These are phyloP conservation scores for Fusarium robinianum DNA, from an alignment of 2,329 filamentous ascomycete species.

Conservation along the genomic window DNA sequence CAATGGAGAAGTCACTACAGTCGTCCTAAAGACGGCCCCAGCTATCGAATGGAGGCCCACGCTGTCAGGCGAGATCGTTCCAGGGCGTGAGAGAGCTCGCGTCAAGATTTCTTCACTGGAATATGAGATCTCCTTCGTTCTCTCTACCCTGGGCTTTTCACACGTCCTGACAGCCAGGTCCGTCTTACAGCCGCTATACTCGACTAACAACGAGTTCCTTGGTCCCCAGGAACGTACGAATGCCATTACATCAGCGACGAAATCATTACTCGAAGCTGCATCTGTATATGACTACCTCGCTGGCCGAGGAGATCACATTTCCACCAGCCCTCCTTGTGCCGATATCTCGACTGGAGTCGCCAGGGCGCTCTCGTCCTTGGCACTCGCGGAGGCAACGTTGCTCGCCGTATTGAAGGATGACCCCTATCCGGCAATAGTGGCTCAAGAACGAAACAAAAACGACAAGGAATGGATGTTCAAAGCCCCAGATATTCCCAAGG, in stretches of 20 bases:
- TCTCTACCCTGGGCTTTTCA: constrained; percentile 77
- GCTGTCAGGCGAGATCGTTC: constrained; percentile 66
- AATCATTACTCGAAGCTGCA: constrained; percentile 76
- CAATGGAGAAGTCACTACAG: constrained; percentile 65
- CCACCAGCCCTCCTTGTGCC: constrained; percentile 50
- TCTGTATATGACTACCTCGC: constrained; percentile 76
- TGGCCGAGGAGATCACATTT: constrained; percentile 54
- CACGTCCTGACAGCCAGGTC: constrained; percentile 74
- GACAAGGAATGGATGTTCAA: constrained; percentile 98
- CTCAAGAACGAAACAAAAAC: constrained; percentile 78
- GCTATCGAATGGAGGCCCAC: constrained; percentile 85
- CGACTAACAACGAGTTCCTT: constrained; percentile 63
- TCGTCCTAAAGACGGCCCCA: constrained; percentile 64
- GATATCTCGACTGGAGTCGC: constrained; percentile 59
- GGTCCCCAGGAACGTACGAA: constrained; percentile 68
- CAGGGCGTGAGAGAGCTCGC: constrained; percentile 67
- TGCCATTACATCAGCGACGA: constrained; percentile 75
- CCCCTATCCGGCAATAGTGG: constrained; percentile 81
- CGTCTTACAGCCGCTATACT: constrained; percentile 74
- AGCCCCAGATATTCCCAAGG: constrained; percentile 83
- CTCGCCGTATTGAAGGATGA: constrained; percentile 93
- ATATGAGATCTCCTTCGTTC: constrained; percentile 79
- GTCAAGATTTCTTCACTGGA: constrained; percentile 74
- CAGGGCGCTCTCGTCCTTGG: constrained; percentile 65
- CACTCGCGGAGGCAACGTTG: constrained; percentile 85